These are phyloP conservation scores for Exophiala dermatitidis DNA, from an alignment of 2,329 filamentous ascomycete genomes.

Conservation along the genomic window DNA sequence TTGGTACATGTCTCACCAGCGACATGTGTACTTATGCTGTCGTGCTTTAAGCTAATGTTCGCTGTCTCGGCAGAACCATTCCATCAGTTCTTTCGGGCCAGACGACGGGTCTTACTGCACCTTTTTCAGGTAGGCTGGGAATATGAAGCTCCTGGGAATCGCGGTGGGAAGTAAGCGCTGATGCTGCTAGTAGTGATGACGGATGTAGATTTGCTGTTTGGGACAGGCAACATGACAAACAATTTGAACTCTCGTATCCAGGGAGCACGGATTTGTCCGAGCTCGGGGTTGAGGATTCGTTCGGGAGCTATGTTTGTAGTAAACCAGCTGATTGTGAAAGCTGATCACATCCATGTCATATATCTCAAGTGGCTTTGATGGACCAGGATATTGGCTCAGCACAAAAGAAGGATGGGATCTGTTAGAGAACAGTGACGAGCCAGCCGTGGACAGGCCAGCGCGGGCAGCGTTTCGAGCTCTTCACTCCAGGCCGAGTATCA, in stretches of 20 bases:
- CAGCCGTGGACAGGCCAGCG: too few species aligned
- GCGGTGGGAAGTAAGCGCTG: neutral
- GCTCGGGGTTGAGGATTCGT: slow-evolving; percentile 1
- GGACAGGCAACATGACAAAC: neutral
- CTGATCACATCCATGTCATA: too few species aligned
- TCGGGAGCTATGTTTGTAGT: slow-evolving; percentile 6
- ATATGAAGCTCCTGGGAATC: neutral
- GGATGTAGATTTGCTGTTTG: slow-evolving; percentile 2
- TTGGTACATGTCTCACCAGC: neutral
- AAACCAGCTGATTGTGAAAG: neutral
- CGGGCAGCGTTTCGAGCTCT: too few species aligned
- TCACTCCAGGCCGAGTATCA: too few species aligned
- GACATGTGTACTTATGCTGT: neutral
- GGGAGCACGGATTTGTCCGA: slow-evolving; percentile 4
- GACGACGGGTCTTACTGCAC: slow-evolving; percentile 4
- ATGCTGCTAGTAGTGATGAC: slow-evolving; percentile 5
- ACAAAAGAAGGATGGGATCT: too few species aligned
- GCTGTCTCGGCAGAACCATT: slow-evolving; percentile 3
- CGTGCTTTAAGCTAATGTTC: neutral
- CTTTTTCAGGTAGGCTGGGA: slow-evolving; percentile 5
- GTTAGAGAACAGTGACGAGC: too few species aligned
- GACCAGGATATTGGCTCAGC: too few species aligned
- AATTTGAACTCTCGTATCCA: slow-evolving; percentile 4
- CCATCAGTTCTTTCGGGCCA: slow-evolving; percentile 7
- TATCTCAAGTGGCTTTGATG: too few species aligned